Base-by-base conservation (phyloP, 306 rosid genomes). In the Lathyrus oleraceus region DNA sequence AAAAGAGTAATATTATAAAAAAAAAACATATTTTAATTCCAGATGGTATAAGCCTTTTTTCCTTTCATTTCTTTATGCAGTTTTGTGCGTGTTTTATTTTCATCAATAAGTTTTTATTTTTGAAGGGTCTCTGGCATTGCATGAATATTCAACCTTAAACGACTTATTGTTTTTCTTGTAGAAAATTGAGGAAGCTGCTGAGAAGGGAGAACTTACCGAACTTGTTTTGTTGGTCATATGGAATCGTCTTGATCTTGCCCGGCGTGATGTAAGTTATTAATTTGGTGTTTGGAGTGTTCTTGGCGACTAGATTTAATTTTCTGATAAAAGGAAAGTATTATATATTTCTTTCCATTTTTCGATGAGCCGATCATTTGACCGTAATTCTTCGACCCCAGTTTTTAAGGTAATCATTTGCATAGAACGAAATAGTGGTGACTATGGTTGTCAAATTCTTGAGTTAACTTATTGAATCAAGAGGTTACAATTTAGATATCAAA, bases 221-320 rank as follows among this genome's bases (percentile, higher is more conserved):
- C 98, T 94, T 85, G 98, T 94, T 73, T 85, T 94, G 61, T 76
- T 94, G 87, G 92, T 88, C 76, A 87, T 94, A 82, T 90, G 98
- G 98, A 90, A 94, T 78, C 98, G 92, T 66, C 97, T 88, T 70
- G 97, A 94, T 79, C 93, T 94, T 40, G 97, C 98, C n/a, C 90
- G 92, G 5, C 95, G 84, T 72, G 98, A 94, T 81, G 97, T 94
- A 77, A 84, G 96, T 84, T 79, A 48, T n/a, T 64, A 20, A 35
- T 67, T 68, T 72, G 69, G 47, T 56, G 7, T 76, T 71, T 67
- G 19, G 52, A 67, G 27, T 47, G 30, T 56, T 44, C 10, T 71
- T 16, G 59, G 20, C 15, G 44, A 36, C 3, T 49, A 40, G 28
- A 49, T 70, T 70, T 71, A 63, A 32, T 59, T 52, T 64, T 49